Percentiles rank a stretch among this genome's conserved stretches.
Evolutionary conservation across 2,329 filamentous ascomycete genomes (phyloP).

Genomic region (Sodiomyces alkalinus): DNA sequence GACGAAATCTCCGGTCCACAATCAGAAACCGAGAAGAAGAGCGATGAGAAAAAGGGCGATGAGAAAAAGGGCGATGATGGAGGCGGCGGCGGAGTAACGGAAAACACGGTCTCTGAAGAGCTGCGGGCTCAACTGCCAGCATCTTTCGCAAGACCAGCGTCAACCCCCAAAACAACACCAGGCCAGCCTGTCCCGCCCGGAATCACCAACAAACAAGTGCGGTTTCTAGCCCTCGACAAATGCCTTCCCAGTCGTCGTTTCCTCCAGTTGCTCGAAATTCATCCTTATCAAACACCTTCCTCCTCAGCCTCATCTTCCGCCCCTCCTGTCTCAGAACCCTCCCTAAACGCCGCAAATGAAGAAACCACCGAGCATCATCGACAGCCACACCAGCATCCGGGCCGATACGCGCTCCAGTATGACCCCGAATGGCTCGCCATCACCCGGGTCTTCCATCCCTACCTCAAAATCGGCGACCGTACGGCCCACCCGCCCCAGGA

Average conservation of each 20-base stretch:
- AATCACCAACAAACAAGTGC: slow-evolving; percentile 65
- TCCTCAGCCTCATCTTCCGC: not conserved
- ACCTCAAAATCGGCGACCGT: slow-evolving; percentile 48
- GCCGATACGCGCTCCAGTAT: slow-evolving; percentile 54
- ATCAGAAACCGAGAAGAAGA: slow-evolving; percentile 26
- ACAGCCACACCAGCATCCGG: slow-evolving; percentile 10
- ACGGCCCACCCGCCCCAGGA: slow-evolving; percentile 38
- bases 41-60: slow-evolving; percentile 58
- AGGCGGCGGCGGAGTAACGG: slow-evolving; percentile 10
- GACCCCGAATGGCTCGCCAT: slow-evolving; percentile 95
- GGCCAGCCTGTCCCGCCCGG: slow-evolving; percentile 51
- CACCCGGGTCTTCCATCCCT: slow-evolving; percentile 59
- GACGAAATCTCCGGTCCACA: slow-evolving; percentile 2
- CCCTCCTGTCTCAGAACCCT: too few relatives aligned
- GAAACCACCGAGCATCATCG: not conserved
- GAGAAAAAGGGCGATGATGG: slow-evolving; percentile 36
- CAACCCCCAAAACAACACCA: slow-evolving; percentile 23
- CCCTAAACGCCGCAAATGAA: too few relatives aligned
- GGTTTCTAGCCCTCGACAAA: slow-evolving; percentile 86
- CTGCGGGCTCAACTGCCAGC: slow-evolving; percentile 62
- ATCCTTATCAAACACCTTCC: slow-evolving; percentile 16
- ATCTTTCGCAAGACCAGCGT: slow-evolving; percentile 42
- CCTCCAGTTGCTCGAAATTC: slow-evolving; percentile 59
- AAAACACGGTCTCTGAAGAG: slow-evolving; percentile 35
- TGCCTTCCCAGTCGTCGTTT: slow-evolving; percentile 69